Percentiles rank a stretch among this genome's conserved stretches.
Evolutionary conservation across 2,329 filamentous ascomycete species (phyloP).

Genomic region (Acarospora socialis): DNA sequence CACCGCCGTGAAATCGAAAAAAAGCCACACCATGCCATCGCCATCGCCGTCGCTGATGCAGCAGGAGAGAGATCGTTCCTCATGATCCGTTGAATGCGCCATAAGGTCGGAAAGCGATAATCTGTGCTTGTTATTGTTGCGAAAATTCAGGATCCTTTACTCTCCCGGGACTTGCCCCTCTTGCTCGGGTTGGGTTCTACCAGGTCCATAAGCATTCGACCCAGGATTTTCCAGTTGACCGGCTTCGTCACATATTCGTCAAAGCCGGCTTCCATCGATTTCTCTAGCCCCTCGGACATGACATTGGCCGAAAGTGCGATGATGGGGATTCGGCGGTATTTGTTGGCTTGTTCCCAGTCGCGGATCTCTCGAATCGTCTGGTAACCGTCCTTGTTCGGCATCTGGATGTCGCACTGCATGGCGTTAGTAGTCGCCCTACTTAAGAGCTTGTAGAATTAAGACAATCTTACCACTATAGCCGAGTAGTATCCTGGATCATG

Average conservation of each 20-base stretch:
- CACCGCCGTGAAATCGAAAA: too few species aligned
- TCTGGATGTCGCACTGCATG: constrained; percentile 34
- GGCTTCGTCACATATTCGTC: constrained; percentile 37
- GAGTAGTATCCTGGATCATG: constrained; percentile 34
- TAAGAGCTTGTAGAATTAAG: neutral
- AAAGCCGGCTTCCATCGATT: constrained; percentile 32
- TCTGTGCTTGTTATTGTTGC: too few species aligned
- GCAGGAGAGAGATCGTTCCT: too few species aligned
- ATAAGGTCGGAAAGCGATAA: too few species aligned
- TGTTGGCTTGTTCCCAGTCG: constrained; percentile 30
- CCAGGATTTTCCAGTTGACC: constrained; percentile 35
- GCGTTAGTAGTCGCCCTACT: neutral
- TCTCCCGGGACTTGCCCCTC: too few species aligned
- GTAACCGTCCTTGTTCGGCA: constrained; percentile 36
- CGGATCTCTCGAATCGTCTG: constrained; percentile 34
- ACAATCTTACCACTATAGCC: constrained; percentile 30
- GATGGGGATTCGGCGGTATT: constrained; percentile 33
- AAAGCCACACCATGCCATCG: too few species aligned
- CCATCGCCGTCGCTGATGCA: too few species aligned
- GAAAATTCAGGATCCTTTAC: too few species aligned
- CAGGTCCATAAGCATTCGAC: constrained; percentile 35
- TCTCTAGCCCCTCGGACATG: constrained; percentile 35
- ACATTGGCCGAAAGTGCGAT: constrained; percentile 37
- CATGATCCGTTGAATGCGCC: too few species aligned
- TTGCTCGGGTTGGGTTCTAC: constrained; percentile 30